Evolutionary conservation across 2,329 filamentous ascomycete species (phyloP).

Genomic region (Verticillium albo-atrum): DNA sequence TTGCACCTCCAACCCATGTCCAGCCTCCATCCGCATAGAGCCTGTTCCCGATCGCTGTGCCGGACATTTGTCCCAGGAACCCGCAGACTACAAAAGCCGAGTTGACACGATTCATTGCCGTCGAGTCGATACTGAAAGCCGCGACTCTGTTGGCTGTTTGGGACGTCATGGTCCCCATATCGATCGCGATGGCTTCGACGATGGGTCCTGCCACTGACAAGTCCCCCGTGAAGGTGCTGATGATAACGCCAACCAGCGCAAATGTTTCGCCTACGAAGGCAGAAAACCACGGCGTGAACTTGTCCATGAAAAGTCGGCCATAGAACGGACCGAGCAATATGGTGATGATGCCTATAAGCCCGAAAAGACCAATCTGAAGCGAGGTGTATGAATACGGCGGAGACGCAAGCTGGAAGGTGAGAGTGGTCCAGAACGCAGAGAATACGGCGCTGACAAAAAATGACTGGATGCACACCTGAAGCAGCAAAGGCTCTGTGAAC

Average conservation of each 20-base stretch:
- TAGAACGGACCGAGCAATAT: slow-evolving; percentile 68
- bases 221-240: slow-evolving; percentile 65
- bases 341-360: slow-evolving; percentile 66
- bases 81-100: slow-evolving; percentile 75
- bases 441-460: slow-evolving; percentile 52
- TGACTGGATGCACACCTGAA: slow-evolving; percentile 63
- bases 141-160: slow-evolving; percentile 68
- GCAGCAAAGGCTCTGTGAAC: slow-evolving; percentile 59
- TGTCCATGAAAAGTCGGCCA: slow-evolving; percentile 64
- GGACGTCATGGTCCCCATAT: slow-evolving; percentile 65
- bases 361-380: slow-evolving; percentile 69
- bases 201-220: slow-evolving; percentile 66
- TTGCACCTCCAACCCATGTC: slow-evolving; percentile 22
- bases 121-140: slow-evolving; percentile 67
- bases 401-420: slow-evolving; percentile 72
- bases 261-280: slow-evolving; percentile 58
- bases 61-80: slow-evolving; percentile 71
- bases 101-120: slow-evolving; percentile 69
- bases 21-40: slow-evolving; percentile 47
- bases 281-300: slow-evolving; percentile 61
- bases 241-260: slow-evolving; percentile 54
- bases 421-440: slow-evolving; percentile 54
- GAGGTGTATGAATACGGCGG: slow-evolving; percentile 64
- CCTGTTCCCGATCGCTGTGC: slow-evolving; percentile 53
- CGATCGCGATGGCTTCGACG: slow-evolving; percentile 64